A percentile compares a stretch with the other conserved stretches of the same genome.
Evolutionary conservation across 768 basidiomycete species (phyloP).

Genomic region (Lyophyllum shimeji): DNA sequence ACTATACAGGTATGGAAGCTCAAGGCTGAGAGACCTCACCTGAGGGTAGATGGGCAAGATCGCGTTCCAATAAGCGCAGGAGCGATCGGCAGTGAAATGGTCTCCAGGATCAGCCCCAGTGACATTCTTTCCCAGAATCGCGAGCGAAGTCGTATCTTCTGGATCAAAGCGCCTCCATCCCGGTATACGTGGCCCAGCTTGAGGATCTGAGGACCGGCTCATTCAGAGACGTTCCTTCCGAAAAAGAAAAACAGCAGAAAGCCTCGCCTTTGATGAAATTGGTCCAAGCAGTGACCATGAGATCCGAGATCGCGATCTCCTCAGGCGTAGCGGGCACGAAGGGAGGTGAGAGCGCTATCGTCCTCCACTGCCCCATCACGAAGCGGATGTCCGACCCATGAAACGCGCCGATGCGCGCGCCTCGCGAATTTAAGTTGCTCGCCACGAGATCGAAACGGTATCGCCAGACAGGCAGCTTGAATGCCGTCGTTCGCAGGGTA

Average conservation of each 20-base stretch:
- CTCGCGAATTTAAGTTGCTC: slow-evolving; percentile 30
- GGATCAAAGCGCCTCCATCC: slow-evolving; percentile 29
- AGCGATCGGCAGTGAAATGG: slow-evolving; percentile 23
- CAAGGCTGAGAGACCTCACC: slow-evolving; percentile 9
- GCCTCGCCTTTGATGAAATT: slow-evolving; percentile 32
- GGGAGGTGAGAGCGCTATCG: slow-evolving; percentile 29
- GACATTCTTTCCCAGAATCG: slow-evolving; percentile 12
- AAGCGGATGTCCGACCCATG: slow-evolving; percentile 32
- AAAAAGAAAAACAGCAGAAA: neutral
- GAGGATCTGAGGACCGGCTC: slow-evolving; percentile 21
- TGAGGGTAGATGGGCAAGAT: slow-evolving; percentile 29
- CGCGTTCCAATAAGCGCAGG: slow-evolving; percentile 31
- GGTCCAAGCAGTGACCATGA: slow-evolving; percentile 35
- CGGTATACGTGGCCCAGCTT: slow-evolving; percentile 25
- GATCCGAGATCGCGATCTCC: slow-evolving; percentile 29
- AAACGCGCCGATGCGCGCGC: slow-evolving; percentile 30
- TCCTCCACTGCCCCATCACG: slow-evolving; percentile 32
- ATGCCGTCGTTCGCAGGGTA: slow-evolving; percentile 10
- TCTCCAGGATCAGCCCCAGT: slow-evolving; percentile 24
- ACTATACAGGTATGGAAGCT: neutral
- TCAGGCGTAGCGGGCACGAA: slow-evolving; percentile 23
- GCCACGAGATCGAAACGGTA: slow-evolving; percentile 33
- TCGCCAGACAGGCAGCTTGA: slow-evolving; percentile 27
- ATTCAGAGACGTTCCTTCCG: neutral
- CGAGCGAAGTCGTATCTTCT: slow-evolving; percentile 23